Percentiles rank a stretch among this genome's conserved stretches.
Evolutionary conservation across 2,329 filamentous ascomycete species (phyloP).

Genomic region (Parastagonospora nodorum): DNA sequence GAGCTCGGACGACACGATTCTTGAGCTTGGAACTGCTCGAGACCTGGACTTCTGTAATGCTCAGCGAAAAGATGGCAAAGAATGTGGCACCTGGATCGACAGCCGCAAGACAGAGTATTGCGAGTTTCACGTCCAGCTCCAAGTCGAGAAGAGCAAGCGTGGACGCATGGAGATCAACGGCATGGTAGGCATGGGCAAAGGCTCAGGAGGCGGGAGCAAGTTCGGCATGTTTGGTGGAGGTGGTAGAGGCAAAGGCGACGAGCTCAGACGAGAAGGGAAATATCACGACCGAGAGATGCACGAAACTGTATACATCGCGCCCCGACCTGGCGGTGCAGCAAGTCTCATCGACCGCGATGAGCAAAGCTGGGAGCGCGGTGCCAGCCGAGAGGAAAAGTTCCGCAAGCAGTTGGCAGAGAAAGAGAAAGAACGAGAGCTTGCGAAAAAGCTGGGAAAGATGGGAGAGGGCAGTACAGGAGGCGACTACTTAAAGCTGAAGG

Average conservation of each 20-base stretch:
- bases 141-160: constrained; percentile 71
- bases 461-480: constrained; percentile 67
- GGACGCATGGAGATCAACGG: constrained; percentile 80
- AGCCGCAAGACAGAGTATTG: constrained; percentile 86
- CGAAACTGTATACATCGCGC: constrained; percentile 52
- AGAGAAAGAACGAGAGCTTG: constrained; percentile 75
- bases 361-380: constrained; percentile 51
- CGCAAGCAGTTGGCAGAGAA: constrained; percentile 67
- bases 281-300: constrained; percentile 65
- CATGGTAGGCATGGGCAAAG: constrained; percentile 58
- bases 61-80: constrained; percentile 79
- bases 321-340: constrained; percentile 57
- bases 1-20: constrained; percentile 83
- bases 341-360: constrained; percentile 67
- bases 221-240: constrained; percentile 41
- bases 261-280: constrained; percentile 41
- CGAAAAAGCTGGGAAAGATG: constrained; percentile 67
- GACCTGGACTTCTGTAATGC: constrained; percentile 90
- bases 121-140: constrained; percentile 87
- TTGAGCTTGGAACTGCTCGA: constrained; percentile 83
- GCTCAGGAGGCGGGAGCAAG: constrained; percentile 30
- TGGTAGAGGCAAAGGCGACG: constrained; percentile 30
- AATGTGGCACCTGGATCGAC: constrained; percentile 86
- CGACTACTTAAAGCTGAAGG: constrained; percentile 67
- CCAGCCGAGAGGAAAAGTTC: constrained; percentile 68